These are phyloP conservation scores for Asparagopsis taxiformis DNA, from an alignment of 31 red algal genomes.

Conservation along the genomic window DNA sequence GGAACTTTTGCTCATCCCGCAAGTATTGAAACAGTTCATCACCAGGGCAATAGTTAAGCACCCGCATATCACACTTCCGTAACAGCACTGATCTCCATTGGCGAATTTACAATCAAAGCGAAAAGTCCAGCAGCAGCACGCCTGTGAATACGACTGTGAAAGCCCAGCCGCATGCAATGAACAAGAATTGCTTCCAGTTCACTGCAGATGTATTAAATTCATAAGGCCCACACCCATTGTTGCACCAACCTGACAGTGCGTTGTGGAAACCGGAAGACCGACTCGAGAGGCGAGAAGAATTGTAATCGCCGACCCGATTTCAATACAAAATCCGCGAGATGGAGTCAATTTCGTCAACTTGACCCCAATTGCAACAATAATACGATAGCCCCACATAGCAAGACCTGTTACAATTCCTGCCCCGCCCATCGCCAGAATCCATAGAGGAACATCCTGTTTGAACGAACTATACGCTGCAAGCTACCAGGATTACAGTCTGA, in stretches of 20 bases:
- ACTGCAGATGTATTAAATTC: constrained; percentile 73
- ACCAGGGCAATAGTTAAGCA: constrained; percentile 77
- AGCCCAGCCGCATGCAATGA: constrained; percentile 79
- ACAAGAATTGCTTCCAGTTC: constrained; percentile 89
- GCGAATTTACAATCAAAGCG: constrained; percentile 28
- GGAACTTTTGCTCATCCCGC: constrained; percentile 27
- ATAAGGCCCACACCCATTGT: constrained; percentile 80
- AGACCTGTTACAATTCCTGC: constrained; percentile 72
- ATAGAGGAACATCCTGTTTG: constrained; percentile 53
- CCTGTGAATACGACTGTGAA: constrained; percentile 80
- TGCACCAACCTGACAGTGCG: constrained; percentile 81
- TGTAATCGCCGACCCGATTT: constrained; percentile 75
- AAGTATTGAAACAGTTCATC: constrained; percentile 55
- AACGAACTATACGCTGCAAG: not conserved
- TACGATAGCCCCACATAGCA: constrained; percentile 78
- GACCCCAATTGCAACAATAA: constrained; percentile 80
- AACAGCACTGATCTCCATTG: constrained; percentile 19
- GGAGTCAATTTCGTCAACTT: constrained; percentile 87
- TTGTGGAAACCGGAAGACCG: constrained; percentile 78
- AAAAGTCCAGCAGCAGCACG: constrained; percentile 58
- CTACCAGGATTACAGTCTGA: constrained; percentile 43
- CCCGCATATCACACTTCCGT: constrained; percentile 20
- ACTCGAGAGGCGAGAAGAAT: constrained; percentile 69
- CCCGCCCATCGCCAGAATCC: constrained; percentile 82
- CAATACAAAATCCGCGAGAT: constrained; percentile 78